Conservation (phyloP, 2,329 filamentous ascomycete species). For the Waltergamsia citrina region DNA sequence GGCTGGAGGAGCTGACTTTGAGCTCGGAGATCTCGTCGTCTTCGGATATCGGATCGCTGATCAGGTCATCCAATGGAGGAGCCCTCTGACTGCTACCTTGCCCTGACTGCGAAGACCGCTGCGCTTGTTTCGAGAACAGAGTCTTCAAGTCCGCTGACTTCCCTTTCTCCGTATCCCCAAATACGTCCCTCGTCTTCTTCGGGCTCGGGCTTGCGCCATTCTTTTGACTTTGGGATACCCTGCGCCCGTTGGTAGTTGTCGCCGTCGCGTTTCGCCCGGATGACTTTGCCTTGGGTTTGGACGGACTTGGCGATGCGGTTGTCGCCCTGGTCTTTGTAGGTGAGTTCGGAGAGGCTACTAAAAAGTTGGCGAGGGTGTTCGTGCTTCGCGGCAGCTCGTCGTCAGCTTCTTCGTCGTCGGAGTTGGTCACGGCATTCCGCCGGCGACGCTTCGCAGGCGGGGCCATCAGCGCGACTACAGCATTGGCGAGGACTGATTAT, state of each 20-base stretch:
- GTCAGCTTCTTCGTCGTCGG: constrained; percentile 42
- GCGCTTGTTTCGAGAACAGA: constrained; percentile 53
- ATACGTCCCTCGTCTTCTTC: constrained; percentile 27
- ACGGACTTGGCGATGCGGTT: constrained; percentile 30
- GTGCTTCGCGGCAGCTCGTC: constrained; percentile 11
- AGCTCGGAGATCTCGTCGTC: constrained; percentile 44
- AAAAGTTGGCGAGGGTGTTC: constrained; percentile 41
- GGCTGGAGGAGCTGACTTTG: constrained; percentile 39
- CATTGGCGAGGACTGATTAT: constrained; percentile 7
- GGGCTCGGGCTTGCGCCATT: constrained; percentile 21
- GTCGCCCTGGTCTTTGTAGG: constrained; percentile 19
- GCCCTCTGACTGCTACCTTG: constrained; percentile 16
- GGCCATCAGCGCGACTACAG: constrained; percentile 35
- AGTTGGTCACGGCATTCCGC: constrained; percentile 42
- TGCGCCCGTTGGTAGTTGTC: constrained; percentile 11
- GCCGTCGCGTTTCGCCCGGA: constrained; percentile 8
- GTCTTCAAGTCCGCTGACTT: constrained; percentile 47
- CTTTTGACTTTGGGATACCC: constrained; percentile 16
- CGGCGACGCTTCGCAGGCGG: constrained; percentile 50
- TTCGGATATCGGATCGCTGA: constrained; percentile 50
- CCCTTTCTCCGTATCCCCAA: constrained; percentile 37
- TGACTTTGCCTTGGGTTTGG: constrained; percentile 18
- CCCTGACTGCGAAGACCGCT: constrained; percentile 30
- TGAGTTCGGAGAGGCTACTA: constrained; percentile 41
- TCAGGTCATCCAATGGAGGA: constrained; percentile 34